Conservation (phyloP, 768 basidiomycete genomes). For the Podaxis pistillaris region DNA sequence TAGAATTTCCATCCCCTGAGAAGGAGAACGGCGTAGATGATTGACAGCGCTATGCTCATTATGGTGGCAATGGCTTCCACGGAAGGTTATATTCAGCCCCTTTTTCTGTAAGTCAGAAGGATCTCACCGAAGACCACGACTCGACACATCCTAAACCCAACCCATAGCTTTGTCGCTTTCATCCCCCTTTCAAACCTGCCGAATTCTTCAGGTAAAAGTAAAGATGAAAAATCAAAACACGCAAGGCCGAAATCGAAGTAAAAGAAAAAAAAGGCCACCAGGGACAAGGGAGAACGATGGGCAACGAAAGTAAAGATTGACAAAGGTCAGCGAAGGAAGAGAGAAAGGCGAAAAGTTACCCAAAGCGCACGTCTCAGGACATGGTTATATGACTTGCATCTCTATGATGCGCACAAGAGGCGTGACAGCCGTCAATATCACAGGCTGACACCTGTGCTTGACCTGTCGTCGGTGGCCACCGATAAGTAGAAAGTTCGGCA, state of each 20-base stretch:
- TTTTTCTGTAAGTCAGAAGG: neutral
- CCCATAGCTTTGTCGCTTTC: constrained; percentile 22
- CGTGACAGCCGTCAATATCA: constrained; percentile 1
- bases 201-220: neutral
- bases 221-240: constrained; percentile 5
- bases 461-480: neutral
- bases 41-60: constrained; percentile 30
- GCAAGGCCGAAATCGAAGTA: constrained; percentile 16
- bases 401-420: neutral
- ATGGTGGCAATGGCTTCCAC: constrained; percentile 24
- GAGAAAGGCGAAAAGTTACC: constrained; percentile 25
- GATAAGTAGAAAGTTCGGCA: neutral
- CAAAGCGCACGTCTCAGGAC: neutral
- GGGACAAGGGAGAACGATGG: constrained; percentile 27
- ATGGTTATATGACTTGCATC: constrained; percentile 7
- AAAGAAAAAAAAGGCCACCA: constrained; percentile 20
- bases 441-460: constrained; percentile 3
- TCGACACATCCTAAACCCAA: constrained; percentile 32
- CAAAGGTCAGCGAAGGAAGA: constrained; percentile 12
- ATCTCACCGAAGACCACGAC: constrained; percentile 33
- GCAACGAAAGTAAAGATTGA: constrained; percentile 26
- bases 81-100: neutral
- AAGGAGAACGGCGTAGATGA: constrained; percentile 33
- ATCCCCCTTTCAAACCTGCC: constrained; percentile 17
- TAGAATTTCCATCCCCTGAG: constrained; percentile 34